Evolutionary conservation across 306 rosid species (phyloP).

Genomic region (Vigna mungo): DNA sequence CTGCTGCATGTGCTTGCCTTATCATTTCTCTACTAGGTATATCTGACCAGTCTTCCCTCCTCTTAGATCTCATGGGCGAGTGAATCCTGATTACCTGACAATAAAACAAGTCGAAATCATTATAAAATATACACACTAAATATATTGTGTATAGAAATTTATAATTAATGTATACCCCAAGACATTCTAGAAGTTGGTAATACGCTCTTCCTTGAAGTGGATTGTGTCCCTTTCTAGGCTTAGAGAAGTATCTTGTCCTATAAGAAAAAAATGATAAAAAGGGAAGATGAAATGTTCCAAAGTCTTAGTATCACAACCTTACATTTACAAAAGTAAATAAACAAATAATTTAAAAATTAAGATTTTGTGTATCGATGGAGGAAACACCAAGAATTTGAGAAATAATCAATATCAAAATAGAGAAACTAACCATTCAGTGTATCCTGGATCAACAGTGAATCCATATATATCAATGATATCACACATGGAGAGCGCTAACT

Average conservation of each 20-base stretch:
- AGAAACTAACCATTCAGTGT: constrained; percentile 88
- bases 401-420: constrained; percentile 30
- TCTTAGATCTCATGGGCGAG: constrained; percentile 93
- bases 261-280: constrained; percentile 36
- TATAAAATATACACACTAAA: background rate
- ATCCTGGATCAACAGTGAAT: constrained; percentile 98
- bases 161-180: constrained; percentile 70
- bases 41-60: constrained; percentile 93
- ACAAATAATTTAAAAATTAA: background rate
- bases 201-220: constrained; percentile 99
- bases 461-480: constrained; percentile 95
- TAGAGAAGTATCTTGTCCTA: constrained; percentile 95
- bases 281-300: constrained; percentile 18
- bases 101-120: constrained; percentile 31
- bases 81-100: constrained; percentile 93
- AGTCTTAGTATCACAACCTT: constrained; percentile 3
- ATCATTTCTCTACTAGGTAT: constrained; percentile 74
- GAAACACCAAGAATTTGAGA: constrained; percentile 8
- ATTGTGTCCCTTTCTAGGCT: constrained; percentile 95
- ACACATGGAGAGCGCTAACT: constrained; percentile 96
- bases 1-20: constrained; percentile 77
- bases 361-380: constrained; percentile 32
- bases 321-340: constrained; percentile 6
- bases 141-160: constrained; percentile 12
- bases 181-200: constrained; percentile 97